These are phyloP conservation scores for Daphne laureola DNA, from an alignment of 441 rosid genomes.

Conservation along the genomic window DNA sequence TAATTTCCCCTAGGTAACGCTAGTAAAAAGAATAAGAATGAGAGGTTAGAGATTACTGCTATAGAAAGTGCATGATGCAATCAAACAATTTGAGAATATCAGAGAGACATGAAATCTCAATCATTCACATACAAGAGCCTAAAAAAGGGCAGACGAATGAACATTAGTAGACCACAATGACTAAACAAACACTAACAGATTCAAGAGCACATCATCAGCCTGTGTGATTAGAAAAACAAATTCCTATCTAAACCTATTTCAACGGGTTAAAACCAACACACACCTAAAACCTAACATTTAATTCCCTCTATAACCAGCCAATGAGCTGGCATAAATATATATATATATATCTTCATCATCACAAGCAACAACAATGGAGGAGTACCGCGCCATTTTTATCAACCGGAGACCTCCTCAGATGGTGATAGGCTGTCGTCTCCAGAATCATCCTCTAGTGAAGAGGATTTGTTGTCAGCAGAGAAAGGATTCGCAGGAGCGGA, in stretches of 20 bases:
- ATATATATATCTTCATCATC: slow-evolving; percentile 8
- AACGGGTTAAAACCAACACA: slow-evolving; percentile 22
- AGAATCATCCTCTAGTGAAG: slow-evolving; percentile 35
- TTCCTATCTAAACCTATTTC: slow-evolving; percentile 30
- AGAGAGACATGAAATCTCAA: slow-evolving; percentile 8
- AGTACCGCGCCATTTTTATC: slow-evolving; percentile 20
- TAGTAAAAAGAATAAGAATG: too few species aligned
- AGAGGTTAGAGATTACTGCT: too few species aligned
- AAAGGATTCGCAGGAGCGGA: slow-evolving; percentile 23
- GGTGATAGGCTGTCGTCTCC: slow-evolving; percentile 39
- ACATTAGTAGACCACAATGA: slow-evolving; percentile 17
- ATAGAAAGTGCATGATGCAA: too few species aligned
- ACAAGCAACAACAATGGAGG: slow-evolving; percentile 11
- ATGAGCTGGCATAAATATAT: slow-evolving; percentile 11
- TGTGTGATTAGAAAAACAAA: slow-evolving; percentile 13
- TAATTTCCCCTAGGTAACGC: too few species aligned
- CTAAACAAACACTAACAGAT: slow-evolving; percentile 16
- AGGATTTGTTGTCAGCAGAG: slow-evolving; percentile 22
- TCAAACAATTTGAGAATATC: background rate
- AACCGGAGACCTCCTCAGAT: slow-evolving; percentile 39
- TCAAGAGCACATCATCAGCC: slow-evolving; percentile 18
- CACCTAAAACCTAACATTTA: slow-evolving; percentile 10
- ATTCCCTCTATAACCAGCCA: slow-evolving; percentile 15
- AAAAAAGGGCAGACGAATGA: slow-evolving; percentile 19
- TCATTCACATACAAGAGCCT: slow-evolving; percentile 10